Base-by-base conservation (phyloP, 331 rosid species). In the Ulmus americana region DNA sequence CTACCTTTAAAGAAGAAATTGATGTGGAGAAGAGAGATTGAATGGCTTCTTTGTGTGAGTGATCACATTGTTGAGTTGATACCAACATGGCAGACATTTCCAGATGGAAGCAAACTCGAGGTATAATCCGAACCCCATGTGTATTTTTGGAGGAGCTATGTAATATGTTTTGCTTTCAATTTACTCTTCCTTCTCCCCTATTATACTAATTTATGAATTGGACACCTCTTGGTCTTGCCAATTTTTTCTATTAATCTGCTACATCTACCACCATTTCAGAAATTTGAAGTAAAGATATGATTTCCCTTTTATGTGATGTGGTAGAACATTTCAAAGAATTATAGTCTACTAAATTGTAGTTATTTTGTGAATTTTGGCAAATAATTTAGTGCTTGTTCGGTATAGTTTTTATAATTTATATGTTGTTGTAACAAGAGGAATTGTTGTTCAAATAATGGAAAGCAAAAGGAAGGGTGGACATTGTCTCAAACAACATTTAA, bases 81-180 rank as follows among this genome's bases (percentile, higher is more conserved):
- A 10, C 99, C 99, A 47, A 80, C 81, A 54, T 94, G 91, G 95
- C 97, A 94, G 72, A 87, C 97, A 22, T 84, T 80, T 75, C 87
- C 99, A 0, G 97, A 94, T 73, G 99, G 99, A 69, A 90, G 79
- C 86, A 90, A 87, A 75, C 87, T 90, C 11, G 99, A 94, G 91
- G 99, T 88, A 74, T 15, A 54, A 46, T 10, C 50, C 1, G 48
- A 38, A 41, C 55, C 28, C 16, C 3, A 42, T 49, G 10, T 67
- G 16, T 39, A 63, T 35, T 55, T 42, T 22, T 55, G 40, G 50
- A 51, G 47, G 50, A 46, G 47, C 9, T 42, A 11, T 53, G 20
- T 57, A 22, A 44, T 52, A 8, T 40, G 39, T 22, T 55, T 6
- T 3, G 53, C 42, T 40, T 47, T 42, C 57, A 50, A 28, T 16